Evolutionary conservation across 148 eudicot genomes (phyloP), one percentile per base, ranked within the genome.

Genomic region (Vaccinium macrocarpon): DNA sequence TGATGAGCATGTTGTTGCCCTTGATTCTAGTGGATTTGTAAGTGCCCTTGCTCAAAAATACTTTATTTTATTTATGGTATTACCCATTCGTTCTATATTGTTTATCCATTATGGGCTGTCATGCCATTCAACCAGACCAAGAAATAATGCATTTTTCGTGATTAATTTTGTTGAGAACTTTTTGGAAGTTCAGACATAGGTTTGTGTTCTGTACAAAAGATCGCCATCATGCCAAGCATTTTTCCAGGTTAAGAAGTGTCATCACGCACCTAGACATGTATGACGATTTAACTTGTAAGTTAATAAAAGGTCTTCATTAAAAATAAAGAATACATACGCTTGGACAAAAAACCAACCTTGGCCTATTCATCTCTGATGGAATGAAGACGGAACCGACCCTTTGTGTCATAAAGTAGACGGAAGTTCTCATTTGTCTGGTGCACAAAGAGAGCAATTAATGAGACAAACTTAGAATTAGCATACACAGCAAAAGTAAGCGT

Each of bases 1-100:
- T 74, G 99, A 95, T 86, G 99, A 97, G 88, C 99, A 97, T 78
- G 98, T 90, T 27, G 97, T 97, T 80, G 99, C 98, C 50, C 97
- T 95, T 77, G 99, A 97, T 92, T 95, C 99, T 77, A 89, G 87
- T 85, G 98, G 99, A 88, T 87, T 88, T 88, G 98, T 93, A 86
- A 91, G 94, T 86, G 82, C 72, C 48, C 61, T 70, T 13, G 14
- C 61, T 72, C 23, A 57, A 35, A 49, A 80, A 73, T 38, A 51
- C 2, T 7, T 29, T 23, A n/a, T n/a, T n/a, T n/a, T n/a, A n/a
- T 53, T 55, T 64, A 2, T 14, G 49, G 6, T 14, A 18, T 55
- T 53, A 12, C 35, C 15, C 6, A 1, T 64, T 12, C n/a, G n/a
- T n/a, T n/a, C n/a, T n/a, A n/a, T n/a, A n/a, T n/a, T n/a, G n/a